Evolutionary conservation across 139 green algal species (phyloP), one percentile per base, ranked within the genome.

Genomic region (Ettlia oleoabundans): DNA sequence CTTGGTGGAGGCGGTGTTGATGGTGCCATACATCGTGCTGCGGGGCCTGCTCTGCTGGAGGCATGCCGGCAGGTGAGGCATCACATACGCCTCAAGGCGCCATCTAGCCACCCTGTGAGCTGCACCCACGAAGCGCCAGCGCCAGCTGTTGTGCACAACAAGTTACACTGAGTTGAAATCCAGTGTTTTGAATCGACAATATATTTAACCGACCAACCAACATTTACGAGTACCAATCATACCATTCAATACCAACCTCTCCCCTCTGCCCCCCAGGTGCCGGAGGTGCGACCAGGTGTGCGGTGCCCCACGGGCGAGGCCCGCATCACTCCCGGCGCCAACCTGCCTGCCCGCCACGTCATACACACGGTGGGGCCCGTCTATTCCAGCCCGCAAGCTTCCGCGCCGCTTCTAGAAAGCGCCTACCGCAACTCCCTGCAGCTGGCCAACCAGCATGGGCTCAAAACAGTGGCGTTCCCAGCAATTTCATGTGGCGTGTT

Each of bases 321-420:
- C 1, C 81, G 84, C 40, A 80, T 94, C 52, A 94, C 90, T 2
- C 28, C 38, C 24, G 91, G 89, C 26, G 94, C 90, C 61, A 76
- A 89, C 4, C 86, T 98, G 38, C 85, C 88, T 4, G 93, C 88
- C 26, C 78, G 75, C 33, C 82, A 92, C 69, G 93, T 98, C n/a
- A 98, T 98, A n/a, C 95, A 98, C 84, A 97, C 95, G 21, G 77
- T 98, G 53, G 95, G 95, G 0, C 95, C 95, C 1, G 86, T 96
- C 3, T 98, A 97, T 80, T 66, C 84, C n/a, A 67, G 32, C 7
- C 74, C 81, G 1, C 42, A 58, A 3, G 80, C 82, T 24, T 95
- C 90, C 3, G 89, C 78, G 28, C 88, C 89, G 0, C 81, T 94
- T 35, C 88, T 98, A 19, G 72, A 64, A 2, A 76, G 58, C 5